These are phyloP conservation scores for Pichia sp. DNA, from an alignment of 1,139 yeast genomes.

Conservation along the genomic window DNA sequence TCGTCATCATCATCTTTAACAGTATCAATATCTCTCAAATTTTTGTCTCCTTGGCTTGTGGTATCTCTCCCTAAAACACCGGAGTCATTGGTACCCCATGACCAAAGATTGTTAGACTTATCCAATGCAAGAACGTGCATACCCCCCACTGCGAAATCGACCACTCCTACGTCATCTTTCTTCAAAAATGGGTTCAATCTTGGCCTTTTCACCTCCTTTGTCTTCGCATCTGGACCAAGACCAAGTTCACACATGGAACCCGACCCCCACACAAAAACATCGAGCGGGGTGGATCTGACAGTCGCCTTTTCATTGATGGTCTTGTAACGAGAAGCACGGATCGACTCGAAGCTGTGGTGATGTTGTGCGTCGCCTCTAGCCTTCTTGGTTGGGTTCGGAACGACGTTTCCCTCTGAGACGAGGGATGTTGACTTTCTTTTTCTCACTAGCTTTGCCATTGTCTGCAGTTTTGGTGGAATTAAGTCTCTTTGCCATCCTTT, in stretches of 20 bases:
- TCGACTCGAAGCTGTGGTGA: conserved; percentile 46
- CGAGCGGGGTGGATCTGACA: conserved; percentile 47
- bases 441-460: conserved; percentile 18
- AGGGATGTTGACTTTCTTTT: conserved; percentile 19
- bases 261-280: conserved; percentile 90
- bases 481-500: background rate
- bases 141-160: conserved; percentile 90
- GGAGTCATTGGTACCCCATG: conserved; percentile 97
- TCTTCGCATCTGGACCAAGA: conserved; percentile 81
- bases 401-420: conserved; percentile 21
- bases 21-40: conserved; percentile 62
- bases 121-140: conserved; percentile 90
- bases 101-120: conserved; percentile 71
- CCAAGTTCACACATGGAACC: conserved; percentile 98
- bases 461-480: background rate
- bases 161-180: conserved; percentile 59
- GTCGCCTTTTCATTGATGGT: conserved; percentile 42
- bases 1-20: conserved; percentile 49
- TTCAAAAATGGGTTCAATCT: conserved; percentile 76
- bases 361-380: conserved; percentile 27
- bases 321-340: conserved; percentile 43
- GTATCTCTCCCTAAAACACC: conserved; percentile 92
- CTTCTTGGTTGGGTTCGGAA: conserved; percentile 26
- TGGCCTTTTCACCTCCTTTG: conserved; percentile 93
- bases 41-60: conserved; percentile 49